Base-by-base conservation (phyloP, 169 alveolate genomes). In the Plasmodium adleri region DNA sequence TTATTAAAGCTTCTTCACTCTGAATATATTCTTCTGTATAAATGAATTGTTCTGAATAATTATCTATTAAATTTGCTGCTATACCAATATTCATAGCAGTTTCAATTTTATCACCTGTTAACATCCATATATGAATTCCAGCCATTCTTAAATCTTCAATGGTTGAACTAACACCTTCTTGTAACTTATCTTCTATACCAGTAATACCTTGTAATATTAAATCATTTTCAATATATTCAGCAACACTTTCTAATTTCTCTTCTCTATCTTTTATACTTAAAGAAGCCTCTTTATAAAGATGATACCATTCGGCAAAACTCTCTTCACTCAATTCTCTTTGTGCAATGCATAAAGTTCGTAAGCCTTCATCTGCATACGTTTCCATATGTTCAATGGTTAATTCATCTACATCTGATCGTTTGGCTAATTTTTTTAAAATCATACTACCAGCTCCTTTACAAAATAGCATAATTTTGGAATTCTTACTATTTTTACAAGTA, bases 91-190 rank as follows among this genome's bases (percentile, higher is more conserved):
- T 98, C 85, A 97, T 96, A 3, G 99, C 99, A 6, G 99, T 98
- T 88, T 98, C 99, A 72, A 98, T 94, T 92, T 98, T 98, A 94
- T 98, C 99, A 43, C 99, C 99, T 6, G 99, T 99, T 28, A 98
- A 95, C 99, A 98, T 98, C 99, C 99, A 98, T 2, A 98, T 96
- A 88, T 98, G 98, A 47, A 99, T 97, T 15, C 99, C 99, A 1
- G 99, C 99, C 52, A 93, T 85, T 75, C 97, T 92, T 74, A 99
- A 93, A 72, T 96, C 97, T 68, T 96, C 96, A 52, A 99, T 96
- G 3, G 99, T 95, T 92, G 98, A 99, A 10, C 99, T 99, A 17
- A 99, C 99, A 24, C 97, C 96, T 39, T 98, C 99, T 93, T 98
- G 98, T 72, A 99, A 94, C 90, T 97, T 97, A 93, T 99, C 99